Percentiles rank a stretch among this genome's conserved stretches.
Conservation (phyloP, 306 rosid species). For the Trifolium dubium region DNA sequence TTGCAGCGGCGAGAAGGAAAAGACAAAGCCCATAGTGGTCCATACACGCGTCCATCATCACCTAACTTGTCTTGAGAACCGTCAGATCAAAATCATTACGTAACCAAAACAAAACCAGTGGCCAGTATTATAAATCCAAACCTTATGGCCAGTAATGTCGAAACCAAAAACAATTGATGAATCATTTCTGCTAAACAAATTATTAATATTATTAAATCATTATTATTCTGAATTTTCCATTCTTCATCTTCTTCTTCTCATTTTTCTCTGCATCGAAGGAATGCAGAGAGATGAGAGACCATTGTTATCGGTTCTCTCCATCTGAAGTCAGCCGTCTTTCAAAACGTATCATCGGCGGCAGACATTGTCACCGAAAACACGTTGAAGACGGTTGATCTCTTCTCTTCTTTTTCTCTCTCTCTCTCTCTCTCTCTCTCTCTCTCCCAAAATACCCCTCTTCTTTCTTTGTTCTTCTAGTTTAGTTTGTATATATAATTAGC, state of each 20-base stretch:
- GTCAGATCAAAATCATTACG: conserved; percentile 8
- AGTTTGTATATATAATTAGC: not conserved
- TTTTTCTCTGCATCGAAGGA: conserved; percentile 57
- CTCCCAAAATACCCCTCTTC: not conserved
- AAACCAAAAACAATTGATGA: not conserved
- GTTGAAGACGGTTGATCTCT: conserved; percentile 88
- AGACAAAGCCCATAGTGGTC: not conserved
- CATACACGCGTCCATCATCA: conserved; percentile 39
- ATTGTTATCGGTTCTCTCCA: conserved; percentile 44
- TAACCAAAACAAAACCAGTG: not conserved
- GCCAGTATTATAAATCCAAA: not conserved
- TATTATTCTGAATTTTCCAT: no score
- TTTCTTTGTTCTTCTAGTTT: not conserved
- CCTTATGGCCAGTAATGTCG: not conserved
- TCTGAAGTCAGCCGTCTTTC: conserved; percentile 49
- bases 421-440: not conserved
- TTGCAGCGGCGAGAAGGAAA: not conserved
- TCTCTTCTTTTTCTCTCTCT: not conserved
- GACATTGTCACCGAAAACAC: conserved; percentile 96
- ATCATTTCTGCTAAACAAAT: no score
- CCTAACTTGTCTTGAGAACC: not conserved
- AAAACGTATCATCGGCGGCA: conserved; percentile 61
- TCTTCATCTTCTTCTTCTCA: not conserved
- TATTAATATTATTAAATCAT: no score
- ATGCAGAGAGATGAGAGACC: conserved; percentile 85